Base-by-base conservation (phyloP, 169 alveolate genomes). In the Eimeria praecox region DNA sequence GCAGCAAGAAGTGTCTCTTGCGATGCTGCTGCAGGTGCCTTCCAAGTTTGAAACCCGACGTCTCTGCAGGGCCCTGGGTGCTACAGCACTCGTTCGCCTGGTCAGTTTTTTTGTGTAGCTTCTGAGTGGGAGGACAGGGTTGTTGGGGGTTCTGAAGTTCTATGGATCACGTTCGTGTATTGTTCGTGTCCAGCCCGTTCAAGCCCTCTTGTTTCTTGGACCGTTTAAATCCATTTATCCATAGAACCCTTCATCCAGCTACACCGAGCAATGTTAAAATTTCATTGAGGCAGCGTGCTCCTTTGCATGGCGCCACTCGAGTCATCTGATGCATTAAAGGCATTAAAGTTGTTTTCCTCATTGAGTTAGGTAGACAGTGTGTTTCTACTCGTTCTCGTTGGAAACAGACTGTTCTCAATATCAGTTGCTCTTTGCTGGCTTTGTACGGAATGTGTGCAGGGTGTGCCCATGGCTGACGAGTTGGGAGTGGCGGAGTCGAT, bases 11-110 rank as follows among this genome's bases (percentile, higher is more conserved):
- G 46, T 27, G 35, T 5, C 16, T 20, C 8, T 56, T 10, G 2
- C 42, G 64, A 30, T n/a, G 30, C 33, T 56, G 91, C 90, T 20
- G 69, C 90, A 95, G 97, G 92, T 95, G 14, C 97, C 90, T 8
- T 98, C 99, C 35, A 99, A 99, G 97, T 99, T 98, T 97, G 99
- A 99, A 94, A 96, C 99, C 49, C 97, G 99, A 77, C 98, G 99
- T 75, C 98, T 99, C 35, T 99, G 99, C 95, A 97, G 99, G 52
- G 97, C 99, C 52, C 97, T 99, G 80, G 99, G 99, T 44, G 99
- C 99, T 46, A 97, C 99, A n/a, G 98, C 99, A 64, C 96, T 99
- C 91, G 99, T 99, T 59, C 98, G 99, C 95, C 97, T 98, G 87
- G 99, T 96, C 96, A 66, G 98, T 96, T 40, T 52, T 52, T 38